Conservation (phyloP, 2,329 filamentous ascomycete species). For the Colletotrichum zoysiae region DNA sequence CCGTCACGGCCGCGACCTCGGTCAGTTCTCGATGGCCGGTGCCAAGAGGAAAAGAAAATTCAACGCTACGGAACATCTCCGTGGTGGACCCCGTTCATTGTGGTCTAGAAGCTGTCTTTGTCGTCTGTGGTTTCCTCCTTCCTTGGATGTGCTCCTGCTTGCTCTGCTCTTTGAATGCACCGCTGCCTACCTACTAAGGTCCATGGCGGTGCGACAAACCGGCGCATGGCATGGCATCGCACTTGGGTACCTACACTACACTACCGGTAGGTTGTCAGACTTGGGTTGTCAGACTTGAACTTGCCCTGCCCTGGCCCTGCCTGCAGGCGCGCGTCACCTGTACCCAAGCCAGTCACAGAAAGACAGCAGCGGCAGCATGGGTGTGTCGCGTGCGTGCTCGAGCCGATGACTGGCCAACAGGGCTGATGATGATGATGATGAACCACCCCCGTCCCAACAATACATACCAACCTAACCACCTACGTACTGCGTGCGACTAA, state of each 20-base stretch:
- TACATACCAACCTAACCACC: not conserved
- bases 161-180: not conserved
- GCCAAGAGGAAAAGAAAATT: not conserved
- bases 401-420: slow-evolving; percentile 18
- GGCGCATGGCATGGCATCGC: slow-evolving; percentile 4
- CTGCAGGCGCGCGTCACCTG: slow-evolving; percentile 18
- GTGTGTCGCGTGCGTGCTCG: slow-evolving; percentile 31
- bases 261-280: slow-evolving; percentile 1
- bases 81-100: slow-evolving; percentile 25
- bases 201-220: slow-evolving; percentile 15
- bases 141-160: not conserved
- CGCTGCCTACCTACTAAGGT: no score
- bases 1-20: not conserved
- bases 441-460: slow-evolving; percentile 14
- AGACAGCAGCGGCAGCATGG: not conserved
- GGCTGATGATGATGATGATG: slow-evolving; percentile 23
- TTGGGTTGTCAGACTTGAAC: slow-evolving; percentile 13
- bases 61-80: slow-evolving; percentile 37
- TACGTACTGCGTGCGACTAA: no score
- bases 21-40: no score
- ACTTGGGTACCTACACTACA: no score
- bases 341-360: slow-evolving; percentile 3
- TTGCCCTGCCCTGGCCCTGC: slow-evolving; percentile 5
- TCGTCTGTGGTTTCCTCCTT: not conserved
- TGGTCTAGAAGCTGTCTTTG: slow-evolving; percentile 24